phyloP scores from a whole-genome alignment of 352 stramenopile species.

The Globisporangium irregulare region DNA sequence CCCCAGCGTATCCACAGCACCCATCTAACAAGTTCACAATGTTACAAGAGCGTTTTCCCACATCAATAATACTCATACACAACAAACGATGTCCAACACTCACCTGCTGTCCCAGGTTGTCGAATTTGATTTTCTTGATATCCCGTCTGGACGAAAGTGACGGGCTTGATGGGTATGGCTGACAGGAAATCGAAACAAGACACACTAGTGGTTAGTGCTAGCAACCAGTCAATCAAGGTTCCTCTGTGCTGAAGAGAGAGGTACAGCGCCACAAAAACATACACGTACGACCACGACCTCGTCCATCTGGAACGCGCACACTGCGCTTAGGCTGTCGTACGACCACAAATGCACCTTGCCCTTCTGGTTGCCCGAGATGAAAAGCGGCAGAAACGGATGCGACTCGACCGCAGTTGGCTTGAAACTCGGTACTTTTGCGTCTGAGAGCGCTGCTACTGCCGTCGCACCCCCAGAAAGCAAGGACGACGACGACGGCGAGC shows the following conservation, averaged over 20 bases:
- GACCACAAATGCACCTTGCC: constrained; percentile 82
- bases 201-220: neutral
- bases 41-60: neutral
- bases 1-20: constrained; percentile 65
- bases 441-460: constrained; percentile 16
- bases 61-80: too few relatives aligned
- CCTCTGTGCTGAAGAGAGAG: too few relatives aligned
- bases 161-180: constrained; percentile 63
- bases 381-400: constrained; percentile 76
- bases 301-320: constrained; percentile 68
- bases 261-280: neutral
- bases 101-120: constrained; percentile 77
- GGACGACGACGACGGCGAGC: constrained; percentile 18
- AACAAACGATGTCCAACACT: too few relatives aligned
- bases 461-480: constrained; percentile 15
- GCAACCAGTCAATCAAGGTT: too few relatives aligned
- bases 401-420: constrained; percentile 73
- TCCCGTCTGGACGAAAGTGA: constrained; percentile 54
- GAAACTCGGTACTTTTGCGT: constrained; percentile 63
- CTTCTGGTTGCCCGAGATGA: constrained; percentile 80
- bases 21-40: constrained; percentile 43
- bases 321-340: constrained; percentile 71
- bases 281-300: constrained; percentile 51
- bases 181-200: neutral
- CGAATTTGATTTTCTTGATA: constrained; percentile 78